Percentiles rank a stretch among this genome's conserved stretches.
Evolutionary conservation across 768 basidiomycete species (phyloP).

Genomic region (Trametopsis cervina): DNA sequence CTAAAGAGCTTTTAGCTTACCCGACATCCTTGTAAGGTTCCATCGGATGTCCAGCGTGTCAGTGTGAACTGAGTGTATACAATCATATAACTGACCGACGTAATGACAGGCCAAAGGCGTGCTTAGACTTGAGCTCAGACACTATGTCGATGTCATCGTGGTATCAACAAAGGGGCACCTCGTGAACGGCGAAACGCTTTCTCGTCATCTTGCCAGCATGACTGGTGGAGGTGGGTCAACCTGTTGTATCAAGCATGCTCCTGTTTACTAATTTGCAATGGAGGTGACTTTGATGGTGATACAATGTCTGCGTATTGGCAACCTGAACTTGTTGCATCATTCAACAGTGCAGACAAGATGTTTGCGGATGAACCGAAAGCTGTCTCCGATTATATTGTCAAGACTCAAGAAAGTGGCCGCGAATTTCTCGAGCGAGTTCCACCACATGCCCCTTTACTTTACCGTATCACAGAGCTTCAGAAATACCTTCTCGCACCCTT

Average conservation of each 20-base stretch:
- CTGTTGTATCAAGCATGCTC: not conserved
- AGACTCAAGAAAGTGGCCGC: constrained; percentile 36
- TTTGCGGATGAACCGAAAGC: constrained; percentile 44
- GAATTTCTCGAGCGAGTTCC: constrained; percentile 32
- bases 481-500: constrained; percentile 44
- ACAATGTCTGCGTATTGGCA: constrained; percentile 53
- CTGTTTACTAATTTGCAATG: not conserved
- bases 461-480: constrained; percentile 34
- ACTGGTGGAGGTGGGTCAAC: constrained; percentile 49
- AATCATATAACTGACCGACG: not conserved
- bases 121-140: constrained; percentile 38
- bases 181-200: constrained; percentile 8
- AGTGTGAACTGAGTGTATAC: not conserved
- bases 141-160: constrained; percentile 50
- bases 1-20: constrained; percentile 35
- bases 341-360: constrained; percentile 43
- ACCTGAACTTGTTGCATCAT: constrained; percentile 43
- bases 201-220: constrained; percentile 49
- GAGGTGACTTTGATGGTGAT: constrained; percentile 72
- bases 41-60: constrained; percentile 62
- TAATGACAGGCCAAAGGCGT: constrained; percentile 49
- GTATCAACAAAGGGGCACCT: constrained; percentile 26
- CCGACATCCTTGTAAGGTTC: constrained; percentile 64
- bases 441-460: constrained; percentile 1
- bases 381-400: constrained; percentile 34